phyloP scores from a whole-genome alignment of 139 green algal genomes.

The Tetraselmis chui region DNA sequence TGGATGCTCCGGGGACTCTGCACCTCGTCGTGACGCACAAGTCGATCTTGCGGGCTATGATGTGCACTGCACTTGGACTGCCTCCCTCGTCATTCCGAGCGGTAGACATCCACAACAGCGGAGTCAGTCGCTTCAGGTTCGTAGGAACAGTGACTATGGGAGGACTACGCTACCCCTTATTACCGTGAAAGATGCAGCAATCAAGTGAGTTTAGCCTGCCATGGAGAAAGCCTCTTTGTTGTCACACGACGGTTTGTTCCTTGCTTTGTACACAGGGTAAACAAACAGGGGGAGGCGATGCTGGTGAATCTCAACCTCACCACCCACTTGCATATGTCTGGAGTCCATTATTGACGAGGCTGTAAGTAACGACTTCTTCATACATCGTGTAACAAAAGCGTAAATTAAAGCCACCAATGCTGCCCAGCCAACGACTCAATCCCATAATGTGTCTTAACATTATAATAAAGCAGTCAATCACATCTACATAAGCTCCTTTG shows the following conservation, averaged over 20 bases:
- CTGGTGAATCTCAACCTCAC: slow-evolving; percentile 54
- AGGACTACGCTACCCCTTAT: too few species aligned
- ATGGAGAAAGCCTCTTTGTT: too few species aligned
- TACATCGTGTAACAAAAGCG: too few species aligned
- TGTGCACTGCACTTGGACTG: slow-evolving; percentile 52
- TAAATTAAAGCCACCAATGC: too few species aligned
- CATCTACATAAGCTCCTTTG: background rate
- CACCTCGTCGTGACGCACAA: slow-evolving; percentile 68
- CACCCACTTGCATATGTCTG: slow-evolving; percentile 36
- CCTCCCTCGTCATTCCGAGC: slow-evolving; percentile 43
- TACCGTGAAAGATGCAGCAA: background rate
- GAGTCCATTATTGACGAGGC: background rate
- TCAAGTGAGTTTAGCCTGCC: background rate
- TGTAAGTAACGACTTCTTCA: too few species aligned
- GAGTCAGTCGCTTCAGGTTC: slow-evolving; percentile 45
- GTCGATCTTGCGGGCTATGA: slow-evolving; percentile 51
- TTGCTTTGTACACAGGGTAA: slow-evolving; percentile 29
- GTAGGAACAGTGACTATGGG: too few species aligned
- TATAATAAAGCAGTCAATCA: too few species aligned
- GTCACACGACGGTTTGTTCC: too few species aligned
- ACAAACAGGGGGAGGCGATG: slow-evolving; percentile 46
- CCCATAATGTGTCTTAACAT: too few species aligned
- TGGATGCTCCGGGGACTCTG: slow-evolving; percentile 21
- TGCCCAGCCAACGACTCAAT: too few species aligned
- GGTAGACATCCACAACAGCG: slow-evolving; percentile 61